Conservation (phyloP, 2,329 filamentous ascomycete species). For the Seiridium cupressi region DNA sequence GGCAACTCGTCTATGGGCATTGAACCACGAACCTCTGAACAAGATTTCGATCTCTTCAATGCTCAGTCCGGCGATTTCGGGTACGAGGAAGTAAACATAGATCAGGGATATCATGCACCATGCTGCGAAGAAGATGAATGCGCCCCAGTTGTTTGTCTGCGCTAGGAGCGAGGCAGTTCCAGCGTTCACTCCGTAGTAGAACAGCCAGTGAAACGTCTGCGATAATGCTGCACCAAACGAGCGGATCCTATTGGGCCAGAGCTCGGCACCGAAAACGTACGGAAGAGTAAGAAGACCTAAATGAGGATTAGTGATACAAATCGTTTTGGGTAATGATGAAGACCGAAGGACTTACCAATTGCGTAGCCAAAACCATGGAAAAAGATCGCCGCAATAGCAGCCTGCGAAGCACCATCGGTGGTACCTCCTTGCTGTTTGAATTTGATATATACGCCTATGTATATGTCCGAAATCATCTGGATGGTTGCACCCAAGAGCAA, state of each 20-base stretch:
- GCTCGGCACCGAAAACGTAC: slow-evolving; percentile 41
- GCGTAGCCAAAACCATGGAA: slow-evolving; percentile 44
- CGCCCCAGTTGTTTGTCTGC: slow-evolving; percentile 36
- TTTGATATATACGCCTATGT: too few relatives aligned
- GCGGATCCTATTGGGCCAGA: slow-evolving; percentile 43
- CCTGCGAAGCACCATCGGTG: slow-evolving; percentile 28
- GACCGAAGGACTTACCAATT: slow-evolving; percentile 24
- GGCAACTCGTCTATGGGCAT: background rate
- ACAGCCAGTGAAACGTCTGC: slow-evolving; percentile 41
- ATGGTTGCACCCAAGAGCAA: too few relatives aligned
- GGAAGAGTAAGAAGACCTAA: slow-evolving; percentile 36
- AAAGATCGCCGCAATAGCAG: slow-evolving; percentile 41
- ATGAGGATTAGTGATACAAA: background rate
- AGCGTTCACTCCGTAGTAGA: slow-evolving; percentile 35
- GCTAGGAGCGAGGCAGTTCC: slow-evolving; percentile 32
- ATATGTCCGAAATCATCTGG: too few relatives aligned
- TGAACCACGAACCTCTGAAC: slow-evolving; percentile 25
- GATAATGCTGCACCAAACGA: slow-evolving; percentile 39
- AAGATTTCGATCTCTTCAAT: slow-evolving; percentile 31
- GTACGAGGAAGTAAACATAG: slow-evolving; percentile 37
- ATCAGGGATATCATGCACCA: slow-evolving; percentile 35
- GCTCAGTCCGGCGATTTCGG: slow-evolving; percentile 33
- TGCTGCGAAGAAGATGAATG: slow-evolving; percentile 39
- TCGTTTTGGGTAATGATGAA: background rate
- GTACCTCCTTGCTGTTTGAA: slow-evolving; percentile 18